Conservation (phyloP, 305 asterid genomes). For the Fraxinus sp. region DNA sequence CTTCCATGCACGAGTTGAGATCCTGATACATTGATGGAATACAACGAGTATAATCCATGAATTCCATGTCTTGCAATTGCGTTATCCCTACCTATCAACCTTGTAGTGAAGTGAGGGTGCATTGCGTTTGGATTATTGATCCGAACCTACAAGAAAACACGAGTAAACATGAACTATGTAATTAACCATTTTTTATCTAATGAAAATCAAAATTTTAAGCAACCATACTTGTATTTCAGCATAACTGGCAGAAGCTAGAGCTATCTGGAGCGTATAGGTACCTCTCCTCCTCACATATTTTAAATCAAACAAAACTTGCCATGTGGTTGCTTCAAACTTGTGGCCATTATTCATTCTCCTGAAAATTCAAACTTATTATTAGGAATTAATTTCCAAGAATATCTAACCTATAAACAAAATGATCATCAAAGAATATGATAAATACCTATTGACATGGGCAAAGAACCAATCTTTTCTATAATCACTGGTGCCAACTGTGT, state of each 20-base stretch:
- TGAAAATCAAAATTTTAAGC: too few species aligned
- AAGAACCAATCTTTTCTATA: conserved; percentile 60
- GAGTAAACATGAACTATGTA: not conserved
- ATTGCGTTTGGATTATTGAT: conserved; percentile 29
- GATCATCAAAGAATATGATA: not conserved
- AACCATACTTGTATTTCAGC: conserved; percentile 47
- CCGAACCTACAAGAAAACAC: conserved; percentile 36
- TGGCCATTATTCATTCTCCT: conserved; percentile 28
- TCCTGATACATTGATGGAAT: conserved; percentile 33
- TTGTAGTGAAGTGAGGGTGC: conserved; percentile 39
- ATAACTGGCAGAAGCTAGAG: conserved; percentile 55
- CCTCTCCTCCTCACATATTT: conserved; percentile 28
- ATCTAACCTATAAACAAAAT: not conserved
- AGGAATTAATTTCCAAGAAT: not conserved
- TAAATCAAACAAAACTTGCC: conserved; percentile 53
- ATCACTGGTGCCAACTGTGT: conserved; percentile 41
- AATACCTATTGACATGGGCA: conserved; percentile 61
- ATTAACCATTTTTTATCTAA: not conserved
- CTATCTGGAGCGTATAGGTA: conserved; percentile 50
- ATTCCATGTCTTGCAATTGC: conserved; percentile 74
- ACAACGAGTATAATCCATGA: conserved; percentile 61
- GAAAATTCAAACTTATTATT: not conserved
- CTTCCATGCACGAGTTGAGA: conserved; percentile 34
- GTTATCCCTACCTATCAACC: conserved; percentile 56
- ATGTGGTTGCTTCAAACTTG: conserved; percentile 43